phyloP scores from a whole-genome alignment of 2,329 filamentous ascomycete species.

The Lachnellula subtilissima region DNA sequence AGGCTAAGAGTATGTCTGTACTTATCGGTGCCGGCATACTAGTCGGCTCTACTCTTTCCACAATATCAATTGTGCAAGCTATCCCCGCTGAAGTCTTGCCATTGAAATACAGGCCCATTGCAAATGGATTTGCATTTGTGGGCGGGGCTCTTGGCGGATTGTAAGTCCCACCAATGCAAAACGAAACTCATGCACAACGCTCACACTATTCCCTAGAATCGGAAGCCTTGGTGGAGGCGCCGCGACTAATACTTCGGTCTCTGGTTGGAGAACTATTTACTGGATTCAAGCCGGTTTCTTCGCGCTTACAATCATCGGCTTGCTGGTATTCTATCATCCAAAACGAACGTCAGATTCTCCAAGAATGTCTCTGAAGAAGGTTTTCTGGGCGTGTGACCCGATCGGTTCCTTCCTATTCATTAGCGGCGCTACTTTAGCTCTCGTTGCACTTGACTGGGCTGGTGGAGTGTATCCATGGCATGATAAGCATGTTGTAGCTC shows the following conservation, averaged over 20 bases:
- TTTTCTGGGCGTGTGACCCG: conserved; percentile 45
- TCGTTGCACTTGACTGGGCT: conserved; percentile 44
- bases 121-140: conserved; percentile 49
- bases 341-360: conserved; percentile 34
- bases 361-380: conserved; percentile 36
- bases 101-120: conserved; percentile 50
- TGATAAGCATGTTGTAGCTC: conserved; percentile 26
- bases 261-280: conserved; percentile 53
- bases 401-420: conserved; percentile 43
- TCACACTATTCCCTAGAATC: conserved; percentile 21
- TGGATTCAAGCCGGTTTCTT: conserved; percentile 53
- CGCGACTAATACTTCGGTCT: conserved; percentile 42
- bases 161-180: conserved; percentile 33
- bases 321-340: conserved; percentile 46
- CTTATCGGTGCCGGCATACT: conserved; percentile 53
- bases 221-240: conserved; percentile 47
- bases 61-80: conserved; percentile 50
- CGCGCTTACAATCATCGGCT: conserved; percentile 41
- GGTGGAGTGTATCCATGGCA: conserved; percentile 38
- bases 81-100: conserved; percentile 54
- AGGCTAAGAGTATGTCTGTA: conserved; percentile 50
- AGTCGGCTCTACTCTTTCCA: conserved; percentile 50
- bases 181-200: background rate
- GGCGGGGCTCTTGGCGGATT: conserved; percentile 48
- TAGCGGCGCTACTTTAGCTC: conserved; percentile 38